These are phyloP conservation scores for Senna tora DNA, from an alignment of 306 rosid species.

Conservation along the genomic window DNA sequence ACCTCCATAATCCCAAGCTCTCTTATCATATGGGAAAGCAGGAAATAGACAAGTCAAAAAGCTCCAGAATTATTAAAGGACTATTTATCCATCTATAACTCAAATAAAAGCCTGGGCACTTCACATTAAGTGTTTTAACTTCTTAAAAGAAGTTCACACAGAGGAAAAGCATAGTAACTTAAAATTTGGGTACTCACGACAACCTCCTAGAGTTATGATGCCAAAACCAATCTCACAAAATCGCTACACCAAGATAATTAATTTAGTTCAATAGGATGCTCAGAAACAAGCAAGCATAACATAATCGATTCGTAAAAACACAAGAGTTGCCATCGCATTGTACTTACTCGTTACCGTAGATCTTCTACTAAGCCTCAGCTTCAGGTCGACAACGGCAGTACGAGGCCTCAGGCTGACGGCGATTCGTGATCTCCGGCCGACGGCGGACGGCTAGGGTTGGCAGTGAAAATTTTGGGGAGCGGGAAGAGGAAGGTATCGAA, in stretches of 20 bases:
- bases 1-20: background rate
- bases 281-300: background rate
- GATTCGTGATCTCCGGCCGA: background rate
- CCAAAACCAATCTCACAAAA: background rate
- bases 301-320: background rate
- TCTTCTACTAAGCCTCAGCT: conserved; percentile 76
- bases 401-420: background rate
- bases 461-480: background rate
- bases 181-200: background rate
- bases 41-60: background rate
- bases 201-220: background rate
- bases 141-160: background rate
- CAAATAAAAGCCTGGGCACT: background rate
- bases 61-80: background rate
- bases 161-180: background rate
- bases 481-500: background rate
- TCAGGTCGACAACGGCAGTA: background rate
- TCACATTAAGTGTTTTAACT: background rate
- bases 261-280: background rate
- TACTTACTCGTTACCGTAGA: conserved; percentile 76
- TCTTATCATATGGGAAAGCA: background rate
- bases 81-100: background rate
- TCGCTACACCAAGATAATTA: background rate
- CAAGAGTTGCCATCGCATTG: background rate
- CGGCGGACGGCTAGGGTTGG: background rate